Evolutionary conservation across 805 yeast species (phyloP).

Genomic region (Blastobotrys attinorum): DNA sequence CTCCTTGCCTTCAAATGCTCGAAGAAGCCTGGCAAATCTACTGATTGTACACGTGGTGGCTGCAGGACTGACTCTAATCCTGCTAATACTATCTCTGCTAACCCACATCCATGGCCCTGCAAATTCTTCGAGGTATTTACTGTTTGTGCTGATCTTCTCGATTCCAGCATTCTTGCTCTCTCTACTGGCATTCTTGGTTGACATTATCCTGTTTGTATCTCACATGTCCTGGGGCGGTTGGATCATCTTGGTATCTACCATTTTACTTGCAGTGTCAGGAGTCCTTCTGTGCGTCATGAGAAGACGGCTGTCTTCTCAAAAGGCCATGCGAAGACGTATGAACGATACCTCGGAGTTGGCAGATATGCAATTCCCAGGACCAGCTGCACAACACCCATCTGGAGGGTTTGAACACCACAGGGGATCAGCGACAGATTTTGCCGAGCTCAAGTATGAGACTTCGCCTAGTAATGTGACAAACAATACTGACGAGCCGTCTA

Average conservation of each 20-base stretch:
- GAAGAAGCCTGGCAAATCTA: constrained; percentile 50
- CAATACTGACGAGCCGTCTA: not conserved
- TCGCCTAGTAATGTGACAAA: constrained; percentile 1
- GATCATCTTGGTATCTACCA: constrained; percentile 65
- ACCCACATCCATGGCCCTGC: constrained; percentile 34
- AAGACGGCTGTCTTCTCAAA: constrained; percentile 40
- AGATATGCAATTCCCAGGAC: constrained; percentile 3
- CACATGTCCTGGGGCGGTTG: constrained; percentile 79
- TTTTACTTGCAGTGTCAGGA: constrained; percentile 54
- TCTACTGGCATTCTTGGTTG: constrained; percentile 71
- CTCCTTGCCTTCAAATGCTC: constrained; percentile 50
- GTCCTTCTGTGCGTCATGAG: constrained; percentile 65
- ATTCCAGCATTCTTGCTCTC: constrained; percentile 62
- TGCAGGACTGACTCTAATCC: constrained; percentile 43
- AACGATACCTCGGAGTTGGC: not conserved
- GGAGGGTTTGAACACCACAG: constrained; percentile 1
- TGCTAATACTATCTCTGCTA: constrained; percentile 35
- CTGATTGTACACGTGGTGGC: constrained; percentile 64
- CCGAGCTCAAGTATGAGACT: constrained; percentile 17
- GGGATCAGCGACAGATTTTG: constrained; percentile 12
- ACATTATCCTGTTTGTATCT: constrained; percentile 69
- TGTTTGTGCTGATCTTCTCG: constrained; percentile 49
- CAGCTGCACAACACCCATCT: not conserved
- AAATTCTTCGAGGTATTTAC: constrained; percentile 37
- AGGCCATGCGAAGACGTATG: constrained; percentile 19